Base-by-base conservation (phyloP, 2,329 filamentous ascomycete species). In the Alternaria brassicicola region DNA sequence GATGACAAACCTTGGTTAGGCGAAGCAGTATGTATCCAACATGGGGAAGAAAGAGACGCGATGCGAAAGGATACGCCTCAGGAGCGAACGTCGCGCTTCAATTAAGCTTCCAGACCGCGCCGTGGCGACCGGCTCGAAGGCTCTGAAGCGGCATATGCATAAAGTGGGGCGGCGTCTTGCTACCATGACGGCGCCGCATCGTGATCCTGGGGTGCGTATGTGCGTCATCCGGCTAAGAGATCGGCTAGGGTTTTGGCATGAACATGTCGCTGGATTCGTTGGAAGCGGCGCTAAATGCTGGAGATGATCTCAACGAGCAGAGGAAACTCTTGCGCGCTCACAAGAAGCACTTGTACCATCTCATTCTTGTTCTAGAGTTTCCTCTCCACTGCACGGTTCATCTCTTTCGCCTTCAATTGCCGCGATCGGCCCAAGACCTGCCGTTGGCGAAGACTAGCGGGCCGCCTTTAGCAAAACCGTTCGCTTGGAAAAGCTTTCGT, bases 1-100 rank as follows among this genome's bases (percentile, higher is more conserved):
- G 52, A 60, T 55, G 58, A 60, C 53, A 52, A 60, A 65, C 15
- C 8, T 35, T 54, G 23, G 15, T 30, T 41, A 41, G 26, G 17
- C 36, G 28, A 41, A 4, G 23, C 35, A 12, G 31, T 15, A 13
- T 23, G 31, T 9, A 15, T 43, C 17, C 25, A 30, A 41, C 30
- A 48, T 10, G 39, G 4, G 42, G 17, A 26, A 25, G 30, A 35
- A 12, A 19, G 17, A 25, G 26, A 7, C 35, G 15, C 8, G 52
- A 36, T 25, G 33, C 2, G 5, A 47, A 42, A 28, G 35, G 31
- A 6, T 25, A 48, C 19, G 12, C 46, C 25, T 8, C 13, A 28
- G 25, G 13, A 30, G 25, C 42, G 21, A 23, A 38, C 31, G 38
- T 49, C 6, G 47, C 33, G 21, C 21, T 28, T 28, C 31, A 8